Conservation (phyloP, 2,329 filamentous ascomycete genomes). For the Neophaeococcomyces aloes region DNA sequence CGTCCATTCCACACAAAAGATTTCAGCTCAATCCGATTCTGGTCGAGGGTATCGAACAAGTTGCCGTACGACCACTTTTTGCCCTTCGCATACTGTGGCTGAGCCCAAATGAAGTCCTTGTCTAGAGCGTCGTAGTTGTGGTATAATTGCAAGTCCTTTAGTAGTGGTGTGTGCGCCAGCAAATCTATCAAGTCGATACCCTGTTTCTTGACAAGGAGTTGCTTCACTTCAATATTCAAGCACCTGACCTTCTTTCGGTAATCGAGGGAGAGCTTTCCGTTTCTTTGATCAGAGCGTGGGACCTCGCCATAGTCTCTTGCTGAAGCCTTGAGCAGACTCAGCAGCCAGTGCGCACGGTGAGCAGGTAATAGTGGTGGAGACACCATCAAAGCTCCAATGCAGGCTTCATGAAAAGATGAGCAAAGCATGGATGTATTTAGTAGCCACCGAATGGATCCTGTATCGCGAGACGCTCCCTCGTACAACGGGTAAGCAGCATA, state of each 20-base stretch:
- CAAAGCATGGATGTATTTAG: slow-evolving; percentile 53
- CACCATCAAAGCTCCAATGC: slow-evolving; percentile 60
- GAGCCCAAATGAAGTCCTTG: slow-evolving; percentile 22
- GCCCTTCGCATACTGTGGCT: slow-evolving; percentile 21
- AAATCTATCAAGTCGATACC: slow-evolving; percentile 49
- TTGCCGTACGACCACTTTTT: slow-evolving; percentile 54
- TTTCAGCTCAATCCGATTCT: slow-evolving; percentile 36
- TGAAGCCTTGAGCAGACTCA: slow-evolving; percentile 44
- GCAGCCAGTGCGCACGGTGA: slow-evolving; percentile 38
- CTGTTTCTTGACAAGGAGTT: slow-evolving; percentile 43
- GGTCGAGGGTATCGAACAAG: slow-evolving; percentile 55
- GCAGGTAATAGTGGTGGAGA: slow-evolving; percentile 53
- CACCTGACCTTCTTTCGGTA: slow-evolving; percentile 62
- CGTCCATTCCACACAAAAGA: slow-evolving; percentile 48
- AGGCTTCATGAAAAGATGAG: slow-evolving; percentile 58
- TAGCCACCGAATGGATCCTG: slow-evolving; percentile 50
- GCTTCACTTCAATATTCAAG: slow-evolving; percentile 58
- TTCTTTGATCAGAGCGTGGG: slow-evolving; percentile 14
- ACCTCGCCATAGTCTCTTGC: slow-evolving; percentile 27
- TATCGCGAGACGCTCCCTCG: slow-evolving; percentile 35
- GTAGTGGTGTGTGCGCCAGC: slow-evolving; percentile 53
- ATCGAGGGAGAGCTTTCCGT: slow-evolving; percentile 40
- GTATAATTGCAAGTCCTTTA: slow-evolving; percentile 61
- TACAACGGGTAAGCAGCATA: slow-evolving; percentile 53
- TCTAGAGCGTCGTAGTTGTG: slow-evolving; percentile 51